Evolutionary conservation across 495 filamentous ascomycete genomes (phyloP), one percentile per base, ranked within the genome.

Genomic region (Xylaria flabelliformis): DNA sequence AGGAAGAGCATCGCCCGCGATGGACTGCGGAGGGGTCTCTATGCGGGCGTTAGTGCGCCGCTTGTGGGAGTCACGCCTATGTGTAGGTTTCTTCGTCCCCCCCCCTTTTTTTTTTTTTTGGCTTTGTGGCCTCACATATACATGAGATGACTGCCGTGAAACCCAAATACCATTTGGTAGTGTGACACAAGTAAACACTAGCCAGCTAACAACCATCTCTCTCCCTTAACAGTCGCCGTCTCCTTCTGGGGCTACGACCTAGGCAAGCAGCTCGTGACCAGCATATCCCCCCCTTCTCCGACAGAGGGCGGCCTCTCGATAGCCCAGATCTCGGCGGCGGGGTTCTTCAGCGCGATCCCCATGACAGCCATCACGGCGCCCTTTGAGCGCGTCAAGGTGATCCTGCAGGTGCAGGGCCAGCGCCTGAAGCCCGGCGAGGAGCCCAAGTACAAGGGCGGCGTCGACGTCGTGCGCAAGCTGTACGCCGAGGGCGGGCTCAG

Each of bases 231-330:
- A 98, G 95, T 98, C 83, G 96, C 96, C 77, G 94, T 99, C 61
- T 97, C 94, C 80, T 99, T 99, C 88, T 99, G 96, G 93, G 96
- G 96, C 74, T 99, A 97, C 83, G 96, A 97, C 80, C 84, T 97
- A 66, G 97, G 96, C 82, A 97, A 99, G 83, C 85, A 88, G 68
- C 86, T 99, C 74, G 93, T 98, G 64, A 87, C 89, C 75, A 83
- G 81, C 68, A 81, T 92, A 72, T 91, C 90, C 53, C 86, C 85
- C 8, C 89, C 94, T 39, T 79, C 89, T 24, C 83, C 92, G 77
- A 83, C 92, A 78, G 87, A 91, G 81, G 85, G 87, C 76, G 85
- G 83, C 71, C 90, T 93, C 82, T 91, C 90, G 26, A 93, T 97
- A 78, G 92, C 87, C 32, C 96, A 98, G 81, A 91, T 97, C 84